Percentiles rank a stretch among this genome's conserved stretches.
Evolutionary conservation across 1,284 basidiomycete genomes (phyloP).

Genomic region (Boletellus deceptivus): DNA sequence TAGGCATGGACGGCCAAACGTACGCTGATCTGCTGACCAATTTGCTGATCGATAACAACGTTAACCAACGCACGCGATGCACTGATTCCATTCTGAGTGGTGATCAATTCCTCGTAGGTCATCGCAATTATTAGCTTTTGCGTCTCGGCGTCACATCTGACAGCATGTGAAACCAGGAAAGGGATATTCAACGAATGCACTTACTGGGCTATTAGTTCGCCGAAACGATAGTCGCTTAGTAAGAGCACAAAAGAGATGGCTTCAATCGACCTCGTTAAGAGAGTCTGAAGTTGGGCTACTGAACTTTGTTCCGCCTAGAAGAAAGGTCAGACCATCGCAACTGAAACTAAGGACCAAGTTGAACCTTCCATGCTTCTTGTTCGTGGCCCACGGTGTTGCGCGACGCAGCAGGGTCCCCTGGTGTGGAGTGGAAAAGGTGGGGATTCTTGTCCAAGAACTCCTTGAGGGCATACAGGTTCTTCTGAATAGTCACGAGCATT

Average conservation of each 20-base stretch:
- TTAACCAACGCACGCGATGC: slow-evolving; percentile 89
- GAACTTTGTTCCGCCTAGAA: slow-evolving; percentile 77
- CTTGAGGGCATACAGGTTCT: slow-evolving; percentile 75
- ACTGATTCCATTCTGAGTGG: slow-evolving; percentile 76
- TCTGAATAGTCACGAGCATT: slow-evolving; percentile 67
- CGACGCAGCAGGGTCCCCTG: slow-evolving; percentile 58
- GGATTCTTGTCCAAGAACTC: slow-evolving; percentile 76
- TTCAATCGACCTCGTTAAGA: slow-evolving; percentile 84
- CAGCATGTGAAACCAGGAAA: slow-evolving; percentile 11
- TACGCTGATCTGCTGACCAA: slow-evolving; percentile 93
- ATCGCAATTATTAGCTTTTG: slow-evolving; percentile 67
- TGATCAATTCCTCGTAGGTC: slow-evolving; percentile 85
- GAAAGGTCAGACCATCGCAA: slow-evolving; percentile 10
- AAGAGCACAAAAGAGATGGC: slow-evolving; percentile 92
- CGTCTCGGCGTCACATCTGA: slow-evolving; percentile 65
- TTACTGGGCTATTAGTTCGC: slow-evolving; percentile 81
- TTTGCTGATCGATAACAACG: slow-evolving; percentile 96
- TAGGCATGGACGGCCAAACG: slow-evolving; percentile 24
- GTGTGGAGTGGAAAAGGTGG: slow-evolving; percentile 74
- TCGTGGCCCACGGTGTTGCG: slow-evolving; percentile 56
- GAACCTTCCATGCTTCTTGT: slow-evolving; percentile 82
- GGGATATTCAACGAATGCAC: slow-evolving; percentile 28
- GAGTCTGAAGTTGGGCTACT: slow-evolving; percentile 65
- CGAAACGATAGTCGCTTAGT: slow-evolving; percentile 86
- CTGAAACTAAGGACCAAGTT: slow-evolving; percentile 8